These are phyloP conservation scores for Abortiporus biennis DNA, from an alignment of 1,284 basidiomycete genomes.

Conservation along the genomic window DNA sequence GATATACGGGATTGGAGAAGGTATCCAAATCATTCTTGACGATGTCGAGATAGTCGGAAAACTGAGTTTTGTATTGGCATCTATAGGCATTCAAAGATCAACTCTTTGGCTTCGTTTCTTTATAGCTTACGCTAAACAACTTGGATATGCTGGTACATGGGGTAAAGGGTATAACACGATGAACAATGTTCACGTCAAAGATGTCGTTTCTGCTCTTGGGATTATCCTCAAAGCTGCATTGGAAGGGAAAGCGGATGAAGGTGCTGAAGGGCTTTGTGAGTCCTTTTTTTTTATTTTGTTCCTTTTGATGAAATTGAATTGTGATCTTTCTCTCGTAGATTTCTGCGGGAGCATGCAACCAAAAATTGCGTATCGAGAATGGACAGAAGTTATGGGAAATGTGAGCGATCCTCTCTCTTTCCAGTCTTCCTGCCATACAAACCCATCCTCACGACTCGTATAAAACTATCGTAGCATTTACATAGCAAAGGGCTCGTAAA, in stretches of 20 bases:
- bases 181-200: constrained; percentile 33
- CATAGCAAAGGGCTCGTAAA: constrained; percentile 28
- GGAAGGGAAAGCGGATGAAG: constrained; percentile 32
- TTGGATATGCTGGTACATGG: constrained; percentile 32
- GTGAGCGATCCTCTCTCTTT: constrained; percentile 15
- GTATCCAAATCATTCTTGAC: constrained; percentile 16
- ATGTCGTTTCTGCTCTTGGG: constrained; percentile 27
- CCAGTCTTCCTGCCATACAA: too few relatives aligned
- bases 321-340: neutral
- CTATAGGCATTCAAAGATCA: constrained; percentile 26
- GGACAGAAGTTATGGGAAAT: constrained; percentile 30
- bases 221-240: constrained; percentile 31
- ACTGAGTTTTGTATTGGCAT: too few relatives aligned
- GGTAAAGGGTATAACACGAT: constrained; percentile 32
- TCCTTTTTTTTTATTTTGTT: neutral
- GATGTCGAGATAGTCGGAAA: neutral
- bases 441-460: too few relatives aligned
- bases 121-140: constrained; percentile 23
- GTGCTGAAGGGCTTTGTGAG: constrained; percentile 32
- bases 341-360: constrained; percentile 10
- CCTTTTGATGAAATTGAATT: too few relatives aligned
- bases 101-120: constrained; percentile 29
- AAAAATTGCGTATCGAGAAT: constrained; percentile 21
- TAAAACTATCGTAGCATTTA: constrained; percentile 26
- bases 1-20: constrained; percentile 36